phyloP scores from a whole-genome alignment of 1,284 basidiomycete genomes.

The Cutaneotrichosporon sp. region DNA sequence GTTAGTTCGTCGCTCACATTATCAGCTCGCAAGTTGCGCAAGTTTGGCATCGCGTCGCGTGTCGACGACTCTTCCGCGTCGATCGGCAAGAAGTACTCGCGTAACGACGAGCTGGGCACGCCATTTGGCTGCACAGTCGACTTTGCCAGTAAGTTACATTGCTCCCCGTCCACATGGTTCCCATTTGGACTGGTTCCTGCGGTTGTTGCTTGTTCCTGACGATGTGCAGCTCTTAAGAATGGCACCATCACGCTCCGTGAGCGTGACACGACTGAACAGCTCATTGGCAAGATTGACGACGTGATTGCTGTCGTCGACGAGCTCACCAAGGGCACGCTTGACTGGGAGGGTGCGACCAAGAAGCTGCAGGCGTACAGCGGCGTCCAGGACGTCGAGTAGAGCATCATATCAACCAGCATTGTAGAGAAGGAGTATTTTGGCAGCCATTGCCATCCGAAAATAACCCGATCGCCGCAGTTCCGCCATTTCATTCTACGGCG shows the following conservation, averaged over 20 bases:
- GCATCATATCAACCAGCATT: too few relatives aligned
- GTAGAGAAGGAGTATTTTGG: too few relatives aligned
- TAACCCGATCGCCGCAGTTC: too few relatives aligned
- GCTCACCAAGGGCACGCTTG: constrained; percentile 65
- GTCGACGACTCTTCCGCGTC: constrained; percentile 94
- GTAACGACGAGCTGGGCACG: constrained; percentile 97
- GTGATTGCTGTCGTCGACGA: constrained; percentile 76
- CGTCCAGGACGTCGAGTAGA: constrained; percentile 69
- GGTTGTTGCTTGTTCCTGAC: background rate
- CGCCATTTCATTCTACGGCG: too few relatives aligned
- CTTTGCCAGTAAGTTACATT: constrained; percentile 93
- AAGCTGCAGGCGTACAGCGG: constrained; percentile 78
- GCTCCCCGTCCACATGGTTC: too few relatives aligned
- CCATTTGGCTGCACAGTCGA: constrained; percentile 95
- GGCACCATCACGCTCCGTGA: constrained; percentile 86
- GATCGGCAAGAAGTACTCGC: constrained; percentile 93
- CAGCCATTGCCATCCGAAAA: too few relatives aligned
- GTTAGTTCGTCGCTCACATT: background rate
- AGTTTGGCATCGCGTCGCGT: constrained; percentile 79
- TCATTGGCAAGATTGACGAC: constrained; percentile 87
- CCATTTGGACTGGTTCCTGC: background rate
- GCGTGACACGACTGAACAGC: constrained; percentile 88
- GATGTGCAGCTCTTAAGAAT: constrained; percentile 65
- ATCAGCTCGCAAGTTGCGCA: constrained; percentile 75
- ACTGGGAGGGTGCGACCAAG: constrained; percentile 73